Evolutionary conservation across 2,329 filamentous ascomycete genomes (phyloP), one percentile per base, ranked within the genome.

Genomic region (Talaromyces rugulosus): DNA sequence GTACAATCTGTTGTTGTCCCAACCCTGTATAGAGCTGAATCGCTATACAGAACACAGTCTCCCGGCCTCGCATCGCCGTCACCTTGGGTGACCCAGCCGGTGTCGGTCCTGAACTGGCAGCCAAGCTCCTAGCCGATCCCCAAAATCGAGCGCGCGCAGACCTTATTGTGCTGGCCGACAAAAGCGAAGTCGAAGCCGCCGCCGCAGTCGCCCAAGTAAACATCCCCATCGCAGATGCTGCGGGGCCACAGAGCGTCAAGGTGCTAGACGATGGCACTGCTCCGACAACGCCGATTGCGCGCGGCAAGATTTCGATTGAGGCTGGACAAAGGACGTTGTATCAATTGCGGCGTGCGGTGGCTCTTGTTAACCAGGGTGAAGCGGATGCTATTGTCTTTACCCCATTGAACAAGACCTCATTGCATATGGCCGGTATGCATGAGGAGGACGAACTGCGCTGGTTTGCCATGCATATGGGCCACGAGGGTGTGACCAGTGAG

Each of bases 401-500:
- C 1, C 72, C 72, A 5, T 62, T 75, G 33, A 75, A 75, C 65
- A 74, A 75, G 66, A 71, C 64, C 28, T 74, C 72, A 0, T 63
- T 74, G 33, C 69, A 74, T 58, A 57, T 67, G n/a, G 72, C 71
- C 1, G 73, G 72, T 8, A 75, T 74, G 72, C 64, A 63, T n/a
- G 72, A 74, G 60, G 72, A 74, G 53, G 72, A 75, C 50, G 71
- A 75, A 63, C 65, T 75, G 51, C 66, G 72, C 12, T 75, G 72
- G 72, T 75, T 75, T 58, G 71, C 72, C 2, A 74, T 70, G 33
- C 67, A 74, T 47, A 64, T 75, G 12, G 58, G 69, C n/a, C 69
- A 66, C 60, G 59, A 64, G 1, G 72, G 71, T 5, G 67, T 64
- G 4, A 74, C 72, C 0, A 74, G 72, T 58, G 72, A 75, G 60